phyloP scores from a whole-genome alignment of 306 rosid species.

The Cucurbita pepo region DNA sequence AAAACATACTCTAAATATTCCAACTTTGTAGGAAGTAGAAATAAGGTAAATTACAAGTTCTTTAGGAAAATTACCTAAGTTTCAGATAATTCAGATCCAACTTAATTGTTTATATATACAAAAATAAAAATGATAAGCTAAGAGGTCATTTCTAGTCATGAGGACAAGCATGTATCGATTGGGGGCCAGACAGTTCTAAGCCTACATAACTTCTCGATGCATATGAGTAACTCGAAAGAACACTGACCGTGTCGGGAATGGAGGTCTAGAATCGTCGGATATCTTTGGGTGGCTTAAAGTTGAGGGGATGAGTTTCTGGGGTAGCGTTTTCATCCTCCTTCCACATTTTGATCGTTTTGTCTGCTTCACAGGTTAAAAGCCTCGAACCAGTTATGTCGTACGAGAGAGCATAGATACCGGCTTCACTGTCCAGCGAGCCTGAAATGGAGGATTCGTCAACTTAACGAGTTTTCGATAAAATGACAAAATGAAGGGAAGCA shows the following conservation, averaged over 20 bases:
- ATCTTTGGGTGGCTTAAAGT: slow-evolving; percentile 79
- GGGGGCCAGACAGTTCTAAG: neutral
- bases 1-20: neutral
- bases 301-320: slow-evolving; percentile 86
- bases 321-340: slow-evolving; percentile 89
- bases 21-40: neutral
- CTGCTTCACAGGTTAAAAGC: slow-evolving; percentile 82
- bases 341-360: slow-evolving; percentile 97
- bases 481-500: neutral
- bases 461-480: neutral
- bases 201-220: neutral
- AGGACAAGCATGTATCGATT: neutral
- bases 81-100: neutral
- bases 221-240: neutral
- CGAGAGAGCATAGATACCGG: slow-evolving; percentile 73
- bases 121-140: neutral
- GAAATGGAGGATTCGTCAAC: neutral
- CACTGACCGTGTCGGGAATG: neutral
- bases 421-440: slow-evolving; percentile 98
- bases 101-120: neutral
- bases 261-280: slow-evolving; percentile 19
- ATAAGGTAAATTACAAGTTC: neutral
- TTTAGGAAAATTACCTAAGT: neutral
- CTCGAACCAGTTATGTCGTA: slow-evolving; percentile 77
- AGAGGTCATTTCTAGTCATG: neutral